Conservation (phyloP, 2,329 filamentous ascomycete genomes). For the Alternaria sp. region DNA sequence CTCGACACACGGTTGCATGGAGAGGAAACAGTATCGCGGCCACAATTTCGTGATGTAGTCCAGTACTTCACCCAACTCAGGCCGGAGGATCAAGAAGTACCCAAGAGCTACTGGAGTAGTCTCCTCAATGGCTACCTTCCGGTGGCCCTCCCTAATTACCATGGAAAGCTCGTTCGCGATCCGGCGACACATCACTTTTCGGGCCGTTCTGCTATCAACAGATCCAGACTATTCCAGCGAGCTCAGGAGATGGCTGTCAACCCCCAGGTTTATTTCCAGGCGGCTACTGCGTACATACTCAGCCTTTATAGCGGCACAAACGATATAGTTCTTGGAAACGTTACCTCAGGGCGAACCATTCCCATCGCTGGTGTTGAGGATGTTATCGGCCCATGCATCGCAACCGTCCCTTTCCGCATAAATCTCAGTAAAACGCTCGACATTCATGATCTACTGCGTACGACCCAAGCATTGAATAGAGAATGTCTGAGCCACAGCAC, state of each 20-base stretch:
- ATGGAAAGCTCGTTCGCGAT: slow-evolving; percentile 41
- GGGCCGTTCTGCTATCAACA: slow-evolving; percentile 29
- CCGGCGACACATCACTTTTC: slow-evolving; percentile 16
- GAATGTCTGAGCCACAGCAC: slow-evolving; percentile 68
- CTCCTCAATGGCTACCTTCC: slow-evolving; percentile 66
- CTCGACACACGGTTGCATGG: slow-evolving; percentile 60
- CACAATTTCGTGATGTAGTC: slow-evolving; percentile 68
- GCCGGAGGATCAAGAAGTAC: background rate
- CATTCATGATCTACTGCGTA: slow-evolving; percentile 66
- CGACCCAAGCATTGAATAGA: slow-evolving; percentile 70
- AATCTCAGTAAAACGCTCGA: slow-evolving; percentile 61
- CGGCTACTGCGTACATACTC: slow-evolving; percentile 71
- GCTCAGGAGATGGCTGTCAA: slow-evolving; percentile 56
- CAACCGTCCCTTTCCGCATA: slow-evolving; percentile 75
- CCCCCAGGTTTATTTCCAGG: slow-evolving; percentile 77
- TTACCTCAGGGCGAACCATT: slow-evolving; percentile 82
- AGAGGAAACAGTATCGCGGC: slow-evolving; percentile 48
- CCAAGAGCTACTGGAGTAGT: slow-evolving; percentile 70
- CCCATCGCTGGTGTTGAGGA: slow-evolving; percentile 72
- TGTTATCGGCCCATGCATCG: slow-evolving; percentile 80
- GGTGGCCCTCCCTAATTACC: slow-evolving; percentile 65
- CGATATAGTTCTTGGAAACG: slow-evolving; percentile 77
- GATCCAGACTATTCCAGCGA: slow-evolving; percentile 14
- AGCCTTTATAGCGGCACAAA: slow-evolving; percentile 66
- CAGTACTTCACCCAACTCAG: slow-evolving; percentile 52